phyloP scores from a whole-genome alignment of 768 basidiomycete species.

The Tylopilus felleus region DNA sequence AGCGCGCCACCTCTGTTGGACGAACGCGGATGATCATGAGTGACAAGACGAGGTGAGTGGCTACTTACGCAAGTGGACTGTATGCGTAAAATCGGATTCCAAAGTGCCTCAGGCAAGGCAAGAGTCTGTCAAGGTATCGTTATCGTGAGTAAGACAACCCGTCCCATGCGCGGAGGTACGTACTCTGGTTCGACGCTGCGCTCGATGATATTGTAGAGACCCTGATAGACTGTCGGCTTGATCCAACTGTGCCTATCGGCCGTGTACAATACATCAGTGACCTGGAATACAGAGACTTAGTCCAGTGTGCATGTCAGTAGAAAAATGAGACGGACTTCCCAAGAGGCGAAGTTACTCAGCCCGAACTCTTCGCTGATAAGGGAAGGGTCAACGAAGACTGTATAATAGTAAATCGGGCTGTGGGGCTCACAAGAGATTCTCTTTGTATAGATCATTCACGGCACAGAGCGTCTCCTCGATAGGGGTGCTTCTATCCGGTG shows the following conservation, averaged over 20 bases:
- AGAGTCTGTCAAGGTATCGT: constrained; percentile 21
- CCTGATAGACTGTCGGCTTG: constrained; percentile 49
- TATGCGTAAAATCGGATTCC: constrained; percentile 39
- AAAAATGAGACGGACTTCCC: constrained; percentile 26
- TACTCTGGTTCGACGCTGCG: constrained; percentile 21
- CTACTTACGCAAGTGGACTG: constrained; percentile 20
- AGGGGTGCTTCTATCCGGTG: constrained; percentile 40
- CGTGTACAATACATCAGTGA: constrained; percentile 43
- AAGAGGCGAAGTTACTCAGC: constrained; percentile 20
- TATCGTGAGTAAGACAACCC: not conserved
- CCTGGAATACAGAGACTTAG: constrained; percentile 15
- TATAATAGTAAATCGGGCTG: not conserved
- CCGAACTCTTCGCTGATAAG: constrained; percentile 11
- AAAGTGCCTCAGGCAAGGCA: constrained; percentile 42
- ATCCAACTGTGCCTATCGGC: constrained; percentile 46
- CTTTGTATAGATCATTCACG: constrained; percentile 47
- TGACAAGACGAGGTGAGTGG: not conserved
- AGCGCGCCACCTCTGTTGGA: constrained; percentile 7
- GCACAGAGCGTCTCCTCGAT: constrained; percentile 46
- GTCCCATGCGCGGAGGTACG: not conserved
- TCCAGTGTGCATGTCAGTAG: not conserved
- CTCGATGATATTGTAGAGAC: constrained; percentile 46
- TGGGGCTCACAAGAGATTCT: constrained; percentile 44
- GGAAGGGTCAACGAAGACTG: not conserved
- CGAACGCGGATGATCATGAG: not conserved